A percentile compares a stretch with the other conserved stretches of the same genome.
phyloP scores from a whole-genome alignment of 768 basidiomycete species.

The Sporobolomyces roseus region DNA sequence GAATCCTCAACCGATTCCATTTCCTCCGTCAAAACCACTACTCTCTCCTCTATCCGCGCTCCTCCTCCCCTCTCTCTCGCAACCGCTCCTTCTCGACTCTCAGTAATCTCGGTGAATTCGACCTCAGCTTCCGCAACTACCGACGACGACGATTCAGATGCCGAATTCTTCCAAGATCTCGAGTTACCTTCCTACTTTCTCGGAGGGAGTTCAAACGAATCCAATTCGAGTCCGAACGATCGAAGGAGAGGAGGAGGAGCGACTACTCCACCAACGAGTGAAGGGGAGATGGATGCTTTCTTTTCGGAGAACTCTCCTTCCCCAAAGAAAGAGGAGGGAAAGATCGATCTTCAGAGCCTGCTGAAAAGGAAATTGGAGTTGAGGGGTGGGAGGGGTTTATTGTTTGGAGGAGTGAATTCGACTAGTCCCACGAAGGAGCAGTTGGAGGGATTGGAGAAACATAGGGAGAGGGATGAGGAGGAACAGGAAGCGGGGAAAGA shows the following conservation, averaged over 20 bases:
- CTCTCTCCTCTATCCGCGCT: background rate
- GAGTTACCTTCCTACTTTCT: conserved; percentile 34
- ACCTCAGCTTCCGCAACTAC: background rate
- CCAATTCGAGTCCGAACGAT: background rate
- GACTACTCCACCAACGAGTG: conserved; percentile 34
- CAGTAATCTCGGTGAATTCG: background rate
- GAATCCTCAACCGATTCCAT: background rate
- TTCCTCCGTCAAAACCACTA: background rate
- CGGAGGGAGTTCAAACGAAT: background rate
- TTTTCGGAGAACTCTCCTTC: conserved; percentile 3
- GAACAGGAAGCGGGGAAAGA: background rate
- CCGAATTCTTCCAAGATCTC: conserved; percentile 36
- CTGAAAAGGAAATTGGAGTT: background rate
- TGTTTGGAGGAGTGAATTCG: background rate
- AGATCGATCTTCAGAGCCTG: conserved; percentile 4
- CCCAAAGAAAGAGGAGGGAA: background rate
- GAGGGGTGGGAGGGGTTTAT: background rate
- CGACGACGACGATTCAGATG: conserved; percentile 24
- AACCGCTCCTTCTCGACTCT: background rate
- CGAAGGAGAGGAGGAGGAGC: background rate
- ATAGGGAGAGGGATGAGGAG: conserved; percentile 16
- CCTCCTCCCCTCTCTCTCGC: background rate
- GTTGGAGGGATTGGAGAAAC: conserved; percentile 14
- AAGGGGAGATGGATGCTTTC: conserved; percentile 17
- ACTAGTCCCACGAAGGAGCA: background rate